Conservation (phyloP, 179 eudicot genomes). For the Actinidia chinensis region DNA sequence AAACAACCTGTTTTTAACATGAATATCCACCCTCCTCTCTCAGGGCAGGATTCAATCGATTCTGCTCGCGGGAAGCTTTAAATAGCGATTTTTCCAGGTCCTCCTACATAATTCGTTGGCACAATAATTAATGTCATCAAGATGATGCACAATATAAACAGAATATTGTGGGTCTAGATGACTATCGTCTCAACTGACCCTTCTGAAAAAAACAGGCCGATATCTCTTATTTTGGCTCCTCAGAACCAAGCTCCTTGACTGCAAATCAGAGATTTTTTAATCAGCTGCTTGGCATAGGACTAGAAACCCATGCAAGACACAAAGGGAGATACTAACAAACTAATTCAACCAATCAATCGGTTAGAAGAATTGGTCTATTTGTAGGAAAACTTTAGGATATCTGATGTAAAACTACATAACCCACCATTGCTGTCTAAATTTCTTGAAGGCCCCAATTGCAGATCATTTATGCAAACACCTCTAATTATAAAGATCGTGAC, state of each 20-base stretch:
- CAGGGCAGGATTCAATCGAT: constrained; percentile 50
- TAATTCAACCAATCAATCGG: not conserved
- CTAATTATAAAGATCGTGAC: not conserved
- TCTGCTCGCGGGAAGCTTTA: constrained; percentile 63
- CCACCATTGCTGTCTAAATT: not conserved
- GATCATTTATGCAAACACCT: not conserved
- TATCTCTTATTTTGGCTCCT: constrained; percentile 58
- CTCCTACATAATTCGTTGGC: constrained; percentile 48
- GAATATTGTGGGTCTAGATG: not conserved
- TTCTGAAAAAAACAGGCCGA: constrained; percentile 83
- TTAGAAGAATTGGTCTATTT: not conserved
- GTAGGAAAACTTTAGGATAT: not conserved
- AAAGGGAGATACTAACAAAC: not conserved
- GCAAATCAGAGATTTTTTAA: constrained; percentile 18
- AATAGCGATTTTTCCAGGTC: constrained; percentile 71
- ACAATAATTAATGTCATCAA: not conserved
- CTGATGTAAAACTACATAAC: too few species aligned
- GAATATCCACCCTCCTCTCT: constrained; percentile 71
- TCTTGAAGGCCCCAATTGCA: not conserved
- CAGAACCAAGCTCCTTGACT: constrained; percentile 76
- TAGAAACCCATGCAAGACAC: not conserved
- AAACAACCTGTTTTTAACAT: constrained; percentile 53
- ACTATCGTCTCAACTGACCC: constrained; percentile 41
- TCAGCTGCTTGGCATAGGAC: not conserved
- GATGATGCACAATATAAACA: not conserved